phyloP scores from a whole-genome alignment of 495 filamentous ascomycete genomes.

The Clavariopsis aquatica region DNA sequence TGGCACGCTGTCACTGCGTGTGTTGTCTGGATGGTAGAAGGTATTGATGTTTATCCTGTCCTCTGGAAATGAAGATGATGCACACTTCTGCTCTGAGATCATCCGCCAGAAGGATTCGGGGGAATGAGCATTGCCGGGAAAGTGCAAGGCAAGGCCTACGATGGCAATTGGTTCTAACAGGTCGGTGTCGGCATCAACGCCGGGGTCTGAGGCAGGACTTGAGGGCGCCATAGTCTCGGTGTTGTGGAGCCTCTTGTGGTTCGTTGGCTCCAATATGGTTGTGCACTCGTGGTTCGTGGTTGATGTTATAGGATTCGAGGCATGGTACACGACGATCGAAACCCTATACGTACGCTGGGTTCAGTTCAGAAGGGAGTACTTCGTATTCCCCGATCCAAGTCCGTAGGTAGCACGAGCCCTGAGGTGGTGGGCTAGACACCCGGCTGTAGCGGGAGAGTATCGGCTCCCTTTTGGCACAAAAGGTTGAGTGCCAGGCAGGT shows the following conservation, averaged over 20 bases:
- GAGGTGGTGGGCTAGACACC: too few relatives aligned
- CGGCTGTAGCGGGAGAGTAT: too few relatives aligned
- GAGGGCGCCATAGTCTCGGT: not conserved
- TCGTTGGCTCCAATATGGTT: too few relatives aligned
- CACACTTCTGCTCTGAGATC: conserved; percentile 3
- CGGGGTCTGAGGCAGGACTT: not conserved
- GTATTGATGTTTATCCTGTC: conserved; percentile 3
- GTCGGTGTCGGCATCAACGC: not conserved
- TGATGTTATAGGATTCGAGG: not conserved
- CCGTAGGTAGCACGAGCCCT: too few relatives aligned
- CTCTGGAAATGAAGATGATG: not conserved
- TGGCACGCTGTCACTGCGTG: not conserved
- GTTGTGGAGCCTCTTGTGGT: not conserved
- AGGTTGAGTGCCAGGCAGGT: too few relatives aligned
- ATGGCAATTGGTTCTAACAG: conserved; percentile 12
- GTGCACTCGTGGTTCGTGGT: too few relatives aligned
- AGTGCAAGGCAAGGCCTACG: conserved; percentile 11
- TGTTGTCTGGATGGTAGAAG: conserved; percentile 6
- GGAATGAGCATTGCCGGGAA: conserved; percentile 3
- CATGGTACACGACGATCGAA: not conserved
- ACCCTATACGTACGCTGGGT: too few relatives aligned
- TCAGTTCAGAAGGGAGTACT: too few relatives aligned
- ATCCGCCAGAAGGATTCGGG: conserved; percentile 17
- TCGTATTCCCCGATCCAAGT: too few relatives aligned
- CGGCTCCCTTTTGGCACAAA: too few relatives aligned